Evolutionary conservation across 176 grass and related monocot genomes (phyloP).

Genomic region (Avena atlantica): DNA sequence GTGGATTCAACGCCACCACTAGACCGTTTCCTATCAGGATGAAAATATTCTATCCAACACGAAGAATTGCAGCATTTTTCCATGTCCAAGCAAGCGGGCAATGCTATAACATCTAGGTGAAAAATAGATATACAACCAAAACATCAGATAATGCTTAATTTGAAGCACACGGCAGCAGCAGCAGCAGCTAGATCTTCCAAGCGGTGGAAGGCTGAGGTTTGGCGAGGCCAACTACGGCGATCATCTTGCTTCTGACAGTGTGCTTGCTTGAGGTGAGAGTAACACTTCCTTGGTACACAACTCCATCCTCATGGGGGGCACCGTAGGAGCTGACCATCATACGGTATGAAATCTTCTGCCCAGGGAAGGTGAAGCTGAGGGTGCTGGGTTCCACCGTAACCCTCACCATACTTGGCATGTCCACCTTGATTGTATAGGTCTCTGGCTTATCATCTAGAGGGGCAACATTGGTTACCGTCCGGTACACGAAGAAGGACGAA

Average conservation of each 20-base stretch:
- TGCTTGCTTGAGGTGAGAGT: not conserved
- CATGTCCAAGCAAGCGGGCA: too few relatives aligned
- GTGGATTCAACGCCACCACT: too few relatives aligned
- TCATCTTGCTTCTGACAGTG: not conserved
- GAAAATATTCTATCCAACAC: too few relatives aligned
- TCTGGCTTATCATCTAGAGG: not conserved
- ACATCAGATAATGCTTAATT: too few relatives aligned
- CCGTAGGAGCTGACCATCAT: not conserved
- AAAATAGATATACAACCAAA: too few relatives aligned
- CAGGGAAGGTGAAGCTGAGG: not conserved
- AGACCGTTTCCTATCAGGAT: too few relatives aligned
- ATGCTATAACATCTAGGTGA: too few relatives aligned
- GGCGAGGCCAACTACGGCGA: not conserved
- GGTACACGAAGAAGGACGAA: not conserved
- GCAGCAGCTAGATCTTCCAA: not conserved
- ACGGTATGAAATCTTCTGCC: not conserved
- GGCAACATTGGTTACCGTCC: not conserved
- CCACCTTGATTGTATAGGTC: not conserved
- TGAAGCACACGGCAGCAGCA: too few relatives aligned
- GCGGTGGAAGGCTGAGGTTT: not conserved
- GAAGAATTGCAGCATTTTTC: too few relatives aligned
- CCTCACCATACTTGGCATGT: not conserved
- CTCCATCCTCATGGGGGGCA: not conserved
- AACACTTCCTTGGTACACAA: not conserved
- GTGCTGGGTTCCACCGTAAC: not conserved